Base-by-base conservation (phyloP, 2,329 filamentous ascomycete genomes). In the Fusarium goolgardi region DNA sequence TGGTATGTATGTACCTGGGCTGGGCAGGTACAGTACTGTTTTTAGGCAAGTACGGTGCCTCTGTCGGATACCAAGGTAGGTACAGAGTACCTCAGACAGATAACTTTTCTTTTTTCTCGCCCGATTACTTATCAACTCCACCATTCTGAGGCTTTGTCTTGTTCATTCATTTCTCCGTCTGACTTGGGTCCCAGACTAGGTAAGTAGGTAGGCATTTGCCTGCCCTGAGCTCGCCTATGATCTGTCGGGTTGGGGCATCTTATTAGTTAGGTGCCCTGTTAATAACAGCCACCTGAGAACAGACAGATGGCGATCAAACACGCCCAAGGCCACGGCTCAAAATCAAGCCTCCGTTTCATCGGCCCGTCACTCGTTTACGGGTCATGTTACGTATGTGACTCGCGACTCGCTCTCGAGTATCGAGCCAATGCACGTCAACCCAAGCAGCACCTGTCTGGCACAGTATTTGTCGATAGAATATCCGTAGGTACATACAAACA, bases 221-320 rank as follows among this genome's bases (percentile, higher is more conserved):
- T 50, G 47, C 34, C 32, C 23, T 50, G 47, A 44, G 37, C 45
- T 59, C 54, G 25, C 49, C 44, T 53, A 53, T 20, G 23, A 37
- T 45, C 57, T 35, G 45, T 63, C 41, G 29, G 61, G 44, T 53
- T 55, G 37, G 52, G 46, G 54, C 51, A 53, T 39, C 34, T 54
- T 59, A 23, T 52, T 44, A 49, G 34, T 55, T 15, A 27, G 35
- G 25, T 49, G 66, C 55, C 64, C 51, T 54, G 45, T 59, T 51
- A 41, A 35, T 37, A 55, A 64, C 34, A 43, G 46, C 58, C 56
- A 68, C 65, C 65, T 69, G 65, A 68, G 60, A 50, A 55, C 29
- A 56, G 47, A 66, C 46, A 41, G 57, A 59, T 67, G 67, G 44
- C 44, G 67, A 70, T 70, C 67, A 65, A 62, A 68, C 67, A 53